Conservation (phyloP, 768 basidiomycete genomes). For the Pilatotrama ljubarskyi region DNA sequence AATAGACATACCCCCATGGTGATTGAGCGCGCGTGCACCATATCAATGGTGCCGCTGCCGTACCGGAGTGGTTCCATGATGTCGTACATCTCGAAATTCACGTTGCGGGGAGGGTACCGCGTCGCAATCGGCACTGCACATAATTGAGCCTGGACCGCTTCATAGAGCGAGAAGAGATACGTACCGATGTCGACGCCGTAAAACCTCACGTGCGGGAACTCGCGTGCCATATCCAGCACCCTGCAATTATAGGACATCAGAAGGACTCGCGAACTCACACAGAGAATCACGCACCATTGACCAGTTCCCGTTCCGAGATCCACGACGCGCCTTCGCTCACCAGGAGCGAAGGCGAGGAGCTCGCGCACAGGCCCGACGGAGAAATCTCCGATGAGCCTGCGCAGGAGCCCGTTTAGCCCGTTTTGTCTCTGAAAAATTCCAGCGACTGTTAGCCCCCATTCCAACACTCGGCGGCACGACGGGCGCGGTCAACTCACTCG, state of each 20-base stretch:
- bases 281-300: slow-evolving; percentile 48
- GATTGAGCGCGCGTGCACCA: slow-evolving; percentile 64
- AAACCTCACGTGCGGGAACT: slow-evolving; percentile 65
- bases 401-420: slow-evolving; percentile 49
- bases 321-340: slow-evolving; percentile 53
- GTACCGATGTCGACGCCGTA: slow-evolving; percentile 77
- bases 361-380: slow-evolving; percentile 62
- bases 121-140: slow-evolving; percentile 69
- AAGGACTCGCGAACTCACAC: neutral
- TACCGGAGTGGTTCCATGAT: slow-evolving; percentile 55
- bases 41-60: slow-evolving; percentile 53
- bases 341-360: slow-evolving; percentile 43
- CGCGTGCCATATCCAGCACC: slow-evolving; percentile 71
- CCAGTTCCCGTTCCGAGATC: slow-evolving; percentile 82
- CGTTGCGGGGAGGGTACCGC: slow-evolving; percentile 58
- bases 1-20: slow-evolving; percentile 54
- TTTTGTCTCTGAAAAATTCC: slow-evolving; percentile 49
- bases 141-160: neutral
- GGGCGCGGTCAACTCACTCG: slow-evolving; percentile 44
- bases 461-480: neutral
- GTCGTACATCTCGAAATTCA: slow-evolving; percentile 67
- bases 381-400: slow-evolving; percentile 52
- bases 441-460: neutral
- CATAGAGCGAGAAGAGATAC: slow-evolving; percentile 23
- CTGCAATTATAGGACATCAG: slow-evolving; percentile 38